Conservation (phyloP, 192 early-diverging fungal species). For the Coemansia sp. region DNA sequence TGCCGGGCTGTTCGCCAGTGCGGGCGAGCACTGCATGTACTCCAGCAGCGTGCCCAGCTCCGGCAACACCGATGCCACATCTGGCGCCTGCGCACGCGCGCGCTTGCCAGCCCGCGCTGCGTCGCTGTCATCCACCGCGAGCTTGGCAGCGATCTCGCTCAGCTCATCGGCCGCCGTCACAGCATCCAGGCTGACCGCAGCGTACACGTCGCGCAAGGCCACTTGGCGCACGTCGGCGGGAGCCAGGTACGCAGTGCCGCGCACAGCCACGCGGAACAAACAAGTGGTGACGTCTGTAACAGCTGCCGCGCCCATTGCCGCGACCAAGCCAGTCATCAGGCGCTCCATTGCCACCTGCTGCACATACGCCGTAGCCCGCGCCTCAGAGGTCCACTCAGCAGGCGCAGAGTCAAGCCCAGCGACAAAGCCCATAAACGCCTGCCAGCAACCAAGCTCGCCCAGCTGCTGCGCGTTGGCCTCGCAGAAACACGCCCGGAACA, state of each 20-base stretch:
- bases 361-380: slow-evolving; percentile 27
- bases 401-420: slow-evolving; percentile 16
- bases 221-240: slow-evolving; percentile 13
- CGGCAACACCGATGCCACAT: slow-evolving; percentile 41
- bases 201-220: slow-evolving; percentile 37
- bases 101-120: slow-evolving; percentile 33
- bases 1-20: slow-evolving; percentile 53
- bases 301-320: slow-evolving; percentile 18
- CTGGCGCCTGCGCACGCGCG: slow-evolving; percentile 24
- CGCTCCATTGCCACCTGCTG: slow-evolving; percentile 46
- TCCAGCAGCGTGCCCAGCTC: slow-evolving; percentile 74
- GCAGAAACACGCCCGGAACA: slow-evolving; percentile 35
- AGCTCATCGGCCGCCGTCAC: slow-evolving; percentile 31
- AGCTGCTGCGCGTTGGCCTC: slow-evolving; percentile 17
- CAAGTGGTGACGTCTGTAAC: slow-evolving; percentile 22
- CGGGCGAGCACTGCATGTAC: slow-evolving; percentile 66
- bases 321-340: slow-evolving; percentile 25
- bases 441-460: slow-evolving; percentile 21
- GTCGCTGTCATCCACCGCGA: slow-evolving; percentile 14
- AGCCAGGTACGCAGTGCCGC: slow-evolving; percentile 27
- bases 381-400: slow-evolving; percentile 12
- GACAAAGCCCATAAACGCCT: slow-evolving; percentile 23
- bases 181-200: slow-evolving; percentile 32
- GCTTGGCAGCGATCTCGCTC: slow-evolving; percentile 20
- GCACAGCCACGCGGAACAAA: slow-evolving; percentile 27